Percentiles rank a stretch among this genome's conserved stretches.
Evolutionary conservation across 2,329 filamentous ascomycete species (phyloP).

Genomic region (Camillea tinctor): DNA sequence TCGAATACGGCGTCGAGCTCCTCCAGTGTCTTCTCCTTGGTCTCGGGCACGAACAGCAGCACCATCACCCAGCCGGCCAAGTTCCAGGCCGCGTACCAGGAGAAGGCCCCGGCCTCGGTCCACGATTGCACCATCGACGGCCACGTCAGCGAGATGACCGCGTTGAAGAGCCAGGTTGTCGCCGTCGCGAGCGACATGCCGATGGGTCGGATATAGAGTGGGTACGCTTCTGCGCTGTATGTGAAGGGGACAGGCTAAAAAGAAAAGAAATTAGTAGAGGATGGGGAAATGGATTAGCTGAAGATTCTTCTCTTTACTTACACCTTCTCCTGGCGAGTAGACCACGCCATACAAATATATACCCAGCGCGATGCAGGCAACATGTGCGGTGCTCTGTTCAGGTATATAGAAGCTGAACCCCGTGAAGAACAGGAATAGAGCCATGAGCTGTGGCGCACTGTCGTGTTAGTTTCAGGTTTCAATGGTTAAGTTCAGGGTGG

Average conservation of each 20-base stretch:
- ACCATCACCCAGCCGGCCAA: conserved; percentile 44
- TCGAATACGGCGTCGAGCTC: conserved; percentile 42
- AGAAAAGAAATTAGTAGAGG: not conserved
- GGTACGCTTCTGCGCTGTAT: conserved; percentile 66
- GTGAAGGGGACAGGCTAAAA: conserved; percentile 57
- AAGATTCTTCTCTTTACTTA: conserved; percentile 29
- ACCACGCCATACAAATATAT: conserved; percentile 50
- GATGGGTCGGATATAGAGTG: conserved; percentile 59
- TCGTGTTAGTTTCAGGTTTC: not conserved
- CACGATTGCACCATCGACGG: conserved; percentile 44
- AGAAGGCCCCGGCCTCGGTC: conserved; percentile 46
- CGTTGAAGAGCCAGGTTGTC: conserved; percentile 46
- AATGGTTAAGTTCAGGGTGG: not conserved
- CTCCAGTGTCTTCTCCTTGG: conserved; percentile 45
- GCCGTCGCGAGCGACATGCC: conserved; percentile 60
- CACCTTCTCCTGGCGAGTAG: conserved; percentile 59
- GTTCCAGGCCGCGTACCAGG: conserved; percentile 51
- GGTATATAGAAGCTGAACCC: conserved; percentile 49
- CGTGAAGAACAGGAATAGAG: conserved; percentile 46
- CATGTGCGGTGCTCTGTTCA: conserved; percentile 33
- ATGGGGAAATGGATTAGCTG: not conserved
- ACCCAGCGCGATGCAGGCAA: conserved; percentile 47
- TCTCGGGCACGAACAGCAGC: conserved; percentile 42
- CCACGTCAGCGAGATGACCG: conserved; percentile 44
- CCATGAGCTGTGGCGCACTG: conserved; percentile 48